phyloP scores from a whole-genome alignment of 2,329 filamentous ascomycete genomes.

The Nigrograna mackinnonii region DNA sequence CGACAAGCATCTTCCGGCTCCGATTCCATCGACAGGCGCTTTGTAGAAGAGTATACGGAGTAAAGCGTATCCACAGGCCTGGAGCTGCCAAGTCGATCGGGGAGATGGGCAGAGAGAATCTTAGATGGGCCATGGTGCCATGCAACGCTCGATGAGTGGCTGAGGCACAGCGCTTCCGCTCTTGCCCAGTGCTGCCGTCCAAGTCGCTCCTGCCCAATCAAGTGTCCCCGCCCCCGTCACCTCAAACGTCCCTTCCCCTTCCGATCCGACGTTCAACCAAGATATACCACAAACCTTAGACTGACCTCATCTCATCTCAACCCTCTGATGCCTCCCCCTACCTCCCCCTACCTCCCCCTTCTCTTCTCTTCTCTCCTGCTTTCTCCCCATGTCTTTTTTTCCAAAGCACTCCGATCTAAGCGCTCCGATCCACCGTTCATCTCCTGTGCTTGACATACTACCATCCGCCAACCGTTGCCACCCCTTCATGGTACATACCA shows the following conservation, averaged over 20 bases:
- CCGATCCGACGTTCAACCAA: too few species aligned
- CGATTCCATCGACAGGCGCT: too few species aligned
- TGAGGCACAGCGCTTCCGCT: slow-evolving; percentile 32
- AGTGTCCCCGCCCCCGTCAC: slow-evolving; percentile 9
- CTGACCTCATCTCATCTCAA: neutral
- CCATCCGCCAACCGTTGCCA: too few species aligned
- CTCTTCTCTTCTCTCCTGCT: neutral
- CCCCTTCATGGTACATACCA: too few species aligned
- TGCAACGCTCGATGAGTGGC: slow-evolving; percentile 20
- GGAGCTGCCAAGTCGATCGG: too few species aligned
- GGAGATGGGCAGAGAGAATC: too few species aligned
- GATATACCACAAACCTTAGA: too few species aligned
- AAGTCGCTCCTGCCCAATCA: slow-evolving; percentile 30
- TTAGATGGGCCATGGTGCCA: too few species aligned
- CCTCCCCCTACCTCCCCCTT: neutral
- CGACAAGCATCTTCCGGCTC: too few species aligned
- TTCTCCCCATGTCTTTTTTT: neutral
- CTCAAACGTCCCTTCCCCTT: neutral
- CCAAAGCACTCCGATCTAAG: too few species aligned
- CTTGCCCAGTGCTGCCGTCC: slow-evolving; percentile 2
- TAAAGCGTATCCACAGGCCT: too few species aligned
- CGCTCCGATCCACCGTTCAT: neutral
- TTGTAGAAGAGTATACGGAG: too few species aligned
- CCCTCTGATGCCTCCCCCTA: neutral
- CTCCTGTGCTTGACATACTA: neutral